These are phyloP conservation scores for Angophora floribunda DNA, from an alignment of 345 rosid genomes.

Conservation along the genomic window DNA sequence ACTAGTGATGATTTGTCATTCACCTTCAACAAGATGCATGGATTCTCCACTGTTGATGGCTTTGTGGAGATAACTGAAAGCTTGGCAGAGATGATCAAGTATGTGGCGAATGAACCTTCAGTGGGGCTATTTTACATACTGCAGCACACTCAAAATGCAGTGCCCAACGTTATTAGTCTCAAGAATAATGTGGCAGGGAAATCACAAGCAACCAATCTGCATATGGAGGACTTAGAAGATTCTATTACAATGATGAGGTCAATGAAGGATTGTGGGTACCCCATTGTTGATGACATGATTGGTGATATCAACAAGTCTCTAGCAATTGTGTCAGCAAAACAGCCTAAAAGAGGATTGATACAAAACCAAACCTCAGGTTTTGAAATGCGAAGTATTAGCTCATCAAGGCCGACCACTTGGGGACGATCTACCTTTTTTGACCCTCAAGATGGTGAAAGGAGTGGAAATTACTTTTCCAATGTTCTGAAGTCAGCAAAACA, in stretches of 20 bases:
- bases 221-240: conserved; percentile 76
- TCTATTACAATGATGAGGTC: conserved; percentile 57
- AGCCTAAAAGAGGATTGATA: conserved; percentile 59
- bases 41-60: conserved; percentile 84
- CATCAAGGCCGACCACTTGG: conserved; percentile 41
- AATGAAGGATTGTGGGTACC: conserved; percentile 73
- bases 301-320: conserved; percentile 63
- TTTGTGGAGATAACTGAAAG: conserved; percentile 85
- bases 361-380: conserved; percentile 19
- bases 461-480: conserved; percentile 38
- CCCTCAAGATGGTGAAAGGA: conserved; percentile 23
- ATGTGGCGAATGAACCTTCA: conserved; percentile 87
- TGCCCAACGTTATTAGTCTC: conserved; percentile 58
- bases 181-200: conserved; percentile 38
- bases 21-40: conserved; percentile 66
- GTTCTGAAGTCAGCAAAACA: conserved; percentile 68
- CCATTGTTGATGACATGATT: conserved; percentile 81
- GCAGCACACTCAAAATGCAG: conserved; percentile 68
- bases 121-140: conserved; percentile 88
- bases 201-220: conserved; percentile 56
- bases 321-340: conserved; percentile 48
- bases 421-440: conserved; percentile 20
- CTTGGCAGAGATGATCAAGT: conserved; percentile 88
- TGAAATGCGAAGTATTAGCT: conserved; percentile 29
- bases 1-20: conserved; percentile 47